phyloP scores from a whole-genome alignment of 139 green algal genomes.

The Diplosphaera chodatii region DNA sequence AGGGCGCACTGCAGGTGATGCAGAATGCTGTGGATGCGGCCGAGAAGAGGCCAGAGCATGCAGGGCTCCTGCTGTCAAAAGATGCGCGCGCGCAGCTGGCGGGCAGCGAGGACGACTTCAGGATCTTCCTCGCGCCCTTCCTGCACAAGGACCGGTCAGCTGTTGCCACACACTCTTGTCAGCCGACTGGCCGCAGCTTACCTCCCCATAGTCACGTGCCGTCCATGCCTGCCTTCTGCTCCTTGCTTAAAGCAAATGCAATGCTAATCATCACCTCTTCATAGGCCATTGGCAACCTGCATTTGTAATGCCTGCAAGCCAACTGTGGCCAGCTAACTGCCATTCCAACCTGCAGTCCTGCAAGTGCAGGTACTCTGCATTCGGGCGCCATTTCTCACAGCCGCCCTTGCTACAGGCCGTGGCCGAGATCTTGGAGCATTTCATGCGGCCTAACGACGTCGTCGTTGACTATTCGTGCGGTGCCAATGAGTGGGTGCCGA shows the following conservation, averaged over 20 bases:
- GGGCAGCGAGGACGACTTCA: conserved; percentile 11
- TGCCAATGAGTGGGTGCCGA: conserved; percentile 49
- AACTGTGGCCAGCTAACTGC: too few relatives aligned
- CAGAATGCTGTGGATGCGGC: conserved; percentile 2
- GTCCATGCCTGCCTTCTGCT: too few relatives aligned
- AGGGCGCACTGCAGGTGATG: conserved; percentile 5
- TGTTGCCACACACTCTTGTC: too few relatives aligned
- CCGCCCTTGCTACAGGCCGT: conserved; percentile 19
- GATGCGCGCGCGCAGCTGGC: neutral
- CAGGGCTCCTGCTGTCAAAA: neutral
- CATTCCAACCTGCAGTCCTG: too few relatives aligned
- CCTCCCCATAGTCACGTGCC: too few relatives aligned
- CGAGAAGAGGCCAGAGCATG: neutral
- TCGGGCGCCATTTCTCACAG: conserved; percentile 58
- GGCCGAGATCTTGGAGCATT: conserved; percentile 3
- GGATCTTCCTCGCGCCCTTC: conserved; percentile 37
- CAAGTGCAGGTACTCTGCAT: conserved; percentile 42
- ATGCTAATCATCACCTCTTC: too few relatives aligned
- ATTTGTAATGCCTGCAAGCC: too few relatives aligned
- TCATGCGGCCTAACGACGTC: conserved; percentile 4
- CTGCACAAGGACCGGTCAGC: conserved; percentile 19
- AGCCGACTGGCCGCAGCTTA: too few relatives aligned
- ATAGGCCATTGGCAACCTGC: too few relatives aligned
- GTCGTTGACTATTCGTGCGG: conserved; percentile 67
- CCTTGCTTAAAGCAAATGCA: too few relatives aligned